Evolutionary conservation across 2,329 filamentous ascomycete genomes (phyloP).

Genomic region (Helotiales sp.): DNA sequence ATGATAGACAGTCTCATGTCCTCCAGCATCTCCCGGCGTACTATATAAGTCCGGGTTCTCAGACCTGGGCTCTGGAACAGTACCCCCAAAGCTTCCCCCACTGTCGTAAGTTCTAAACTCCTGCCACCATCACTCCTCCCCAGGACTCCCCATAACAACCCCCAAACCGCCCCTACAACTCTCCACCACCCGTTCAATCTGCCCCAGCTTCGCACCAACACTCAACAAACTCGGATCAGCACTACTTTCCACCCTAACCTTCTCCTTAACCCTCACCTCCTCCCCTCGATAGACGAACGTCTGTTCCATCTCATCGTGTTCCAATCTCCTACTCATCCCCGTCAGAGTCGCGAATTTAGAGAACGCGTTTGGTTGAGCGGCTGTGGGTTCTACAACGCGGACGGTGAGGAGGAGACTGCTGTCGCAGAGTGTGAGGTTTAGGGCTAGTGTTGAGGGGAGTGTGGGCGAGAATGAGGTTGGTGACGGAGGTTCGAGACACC

Average conservation of each 20-base stretch:
- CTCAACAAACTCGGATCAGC: conserved; percentile 86
- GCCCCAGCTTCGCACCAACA: conserved; percentile 78
- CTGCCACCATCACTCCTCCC: not conserved
- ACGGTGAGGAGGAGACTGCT: conserved; percentile 69
- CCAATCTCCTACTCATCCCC: conserved; percentile 60
- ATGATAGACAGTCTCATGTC: no score
- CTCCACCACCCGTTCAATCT: conserved; percentile 71
- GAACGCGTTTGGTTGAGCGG: conserved; percentile 57
- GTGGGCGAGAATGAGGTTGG: conserved; percentile 56
- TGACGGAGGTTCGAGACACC: conserved; percentile 4
- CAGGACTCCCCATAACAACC: conserved; percentile 66
- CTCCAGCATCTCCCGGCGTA: no score
- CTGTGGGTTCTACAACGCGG: conserved; percentile 68
- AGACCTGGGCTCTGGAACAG: no score
- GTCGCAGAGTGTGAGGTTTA: conserved; percentile 71
- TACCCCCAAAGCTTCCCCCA: no score
- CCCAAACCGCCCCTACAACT: conserved; percentile 71
- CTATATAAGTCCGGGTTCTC: no score
- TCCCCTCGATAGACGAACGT: conserved; percentile 66
- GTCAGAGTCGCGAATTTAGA: conserved; percentile 72
- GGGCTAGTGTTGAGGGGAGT: conserved; percentile 67
- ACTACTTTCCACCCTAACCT: conserved; percentile 72
- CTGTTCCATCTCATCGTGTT: conserved; percentile 79
- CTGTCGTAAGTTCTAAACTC: no score
- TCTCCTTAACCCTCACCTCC: conserved; percentile 85